Percentiles rank a stretch among this genome's conserved stretches.
Conservation (phyloP, 1,284 basidiomycete species). For the Kwoniella shivajii region DNA sequence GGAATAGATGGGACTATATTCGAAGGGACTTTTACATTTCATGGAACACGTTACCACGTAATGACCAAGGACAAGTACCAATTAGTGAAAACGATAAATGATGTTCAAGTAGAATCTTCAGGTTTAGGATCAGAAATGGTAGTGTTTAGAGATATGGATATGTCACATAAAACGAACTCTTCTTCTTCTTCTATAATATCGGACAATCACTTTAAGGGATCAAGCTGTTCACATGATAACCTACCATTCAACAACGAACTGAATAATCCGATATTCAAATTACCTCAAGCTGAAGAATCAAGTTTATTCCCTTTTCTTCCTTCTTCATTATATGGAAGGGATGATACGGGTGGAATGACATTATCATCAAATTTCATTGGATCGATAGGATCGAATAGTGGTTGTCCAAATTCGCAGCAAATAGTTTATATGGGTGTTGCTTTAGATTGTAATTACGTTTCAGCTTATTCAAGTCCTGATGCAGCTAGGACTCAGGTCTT, state of each 20-base stretch:
- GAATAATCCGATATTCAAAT: conserved; percentile 39
- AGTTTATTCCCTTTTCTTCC: conserved; percentile 4
- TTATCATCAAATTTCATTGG: conserved; percentile 62
- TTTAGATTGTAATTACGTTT: conserved; percentile 79
- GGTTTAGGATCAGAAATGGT: conserved; percentile 59
- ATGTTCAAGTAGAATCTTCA: conserved; percentile 61
- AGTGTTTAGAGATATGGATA: conserved; percentile 62
- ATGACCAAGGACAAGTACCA: conserved; percentile 72
- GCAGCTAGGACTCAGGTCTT: conserved; percentile 75
- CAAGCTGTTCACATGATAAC: conserved; percentile 68
- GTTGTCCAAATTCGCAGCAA: conserved; percentile 74
- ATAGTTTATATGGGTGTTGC: conserved; percentile 78
- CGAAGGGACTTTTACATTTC: conserved; percentile 73
- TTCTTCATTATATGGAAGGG: conserved; percentile 16
- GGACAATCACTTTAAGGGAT: background rate
- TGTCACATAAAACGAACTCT: conserved; percentile 24
- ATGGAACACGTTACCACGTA: conserved; percentile 72
- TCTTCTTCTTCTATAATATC: conserved; percentile 1
- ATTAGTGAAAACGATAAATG: conserved; percentile 57
- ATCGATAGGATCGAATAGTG: conserved; percentile 66
- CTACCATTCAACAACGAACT: conserved; percentile 69
- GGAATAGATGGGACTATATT: conserved; percentile 61
- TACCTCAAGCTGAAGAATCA: background rate
- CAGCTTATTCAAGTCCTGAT: conserved; percentile 63
- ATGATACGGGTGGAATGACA: conserved; percentile 41